A percentile compares a stretch with the other conserved stretches of the same genome.
Evolutionary conservation across 1,139 yeast species (phyloP).

Genomic region (Meyerozyma smithsonii): DNA sequence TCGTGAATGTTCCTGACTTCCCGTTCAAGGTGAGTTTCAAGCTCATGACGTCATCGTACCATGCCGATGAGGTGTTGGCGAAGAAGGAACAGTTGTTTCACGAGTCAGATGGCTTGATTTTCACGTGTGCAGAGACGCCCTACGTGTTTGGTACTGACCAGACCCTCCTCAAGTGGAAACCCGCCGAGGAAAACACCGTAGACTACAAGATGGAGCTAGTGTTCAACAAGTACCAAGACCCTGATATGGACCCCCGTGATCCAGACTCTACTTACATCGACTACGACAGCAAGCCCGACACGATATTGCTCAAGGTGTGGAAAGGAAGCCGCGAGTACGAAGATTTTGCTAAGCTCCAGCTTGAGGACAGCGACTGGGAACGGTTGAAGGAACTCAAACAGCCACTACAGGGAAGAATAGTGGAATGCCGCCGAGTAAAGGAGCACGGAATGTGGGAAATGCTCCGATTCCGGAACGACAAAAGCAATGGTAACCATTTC

Average conservation of each 20-base stretch:
- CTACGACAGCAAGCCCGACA: slow-evolving; percentile 74
- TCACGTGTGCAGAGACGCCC: slow-evolving; percentile 86
- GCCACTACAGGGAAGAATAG: slow-evolving; percentile 87
- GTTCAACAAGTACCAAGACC: slow-evolving; percentile 64
- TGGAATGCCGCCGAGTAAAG: slow-evolving; percentile 67
- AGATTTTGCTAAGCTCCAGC: slow-evolving; percentile 58
- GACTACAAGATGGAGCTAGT: slow-evolving; percentile 75
- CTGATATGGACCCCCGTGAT: slow-evolving; percentile 63
- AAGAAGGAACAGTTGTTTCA: slow-evolving; percentile 74
- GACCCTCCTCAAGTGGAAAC: slow-evolving; percentile 88
- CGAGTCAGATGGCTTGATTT: slow-evolving; percentile 89
- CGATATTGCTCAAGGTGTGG: slow-evolving; percentile 68
- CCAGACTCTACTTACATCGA: slow-evolving; percentile 73
- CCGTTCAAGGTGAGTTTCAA: slow-evolving; percentile 86
- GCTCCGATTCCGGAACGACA: slow-evolving; percentile 90
- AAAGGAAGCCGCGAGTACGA: slow-evolving; percentile 64
- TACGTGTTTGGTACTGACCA: slow-evolving; percentile 87
- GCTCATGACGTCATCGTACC: slow-evolving; percentile 80
- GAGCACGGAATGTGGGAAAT: slow-evolving; percentile 69
- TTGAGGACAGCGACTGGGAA: slow-evolving; percentile 80
- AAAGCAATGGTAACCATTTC: slow-evolving; percentile 79
- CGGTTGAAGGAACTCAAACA: slow-evolving; percentile 61
- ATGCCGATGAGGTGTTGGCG: slow-evolving; percentile 70
- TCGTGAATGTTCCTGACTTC: slow-evolving; percentile 59
- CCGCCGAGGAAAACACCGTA: slow-evolving; percentile 89